Evolutionary conservation across 2,329 filamentous ascomycete species (phyloP).

Genomic region (Macrophomina pseudophaseolina): DNA sequence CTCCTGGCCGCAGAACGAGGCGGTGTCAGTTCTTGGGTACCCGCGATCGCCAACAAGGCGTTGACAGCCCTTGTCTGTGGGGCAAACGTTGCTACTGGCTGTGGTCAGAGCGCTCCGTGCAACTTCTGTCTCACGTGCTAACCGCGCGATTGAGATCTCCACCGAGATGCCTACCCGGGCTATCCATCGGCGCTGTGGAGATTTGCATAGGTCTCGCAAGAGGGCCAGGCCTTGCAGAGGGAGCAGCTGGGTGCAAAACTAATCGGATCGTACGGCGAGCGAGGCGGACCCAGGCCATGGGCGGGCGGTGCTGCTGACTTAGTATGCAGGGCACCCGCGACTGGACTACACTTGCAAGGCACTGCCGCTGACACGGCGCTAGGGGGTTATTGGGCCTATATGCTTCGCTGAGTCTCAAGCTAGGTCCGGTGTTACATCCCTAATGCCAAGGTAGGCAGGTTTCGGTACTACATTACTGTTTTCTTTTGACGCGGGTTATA

Average conservation of each 20-base stretch:
- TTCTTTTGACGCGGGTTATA: constrained; percentile 10
- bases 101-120: constrained; percentile 23
- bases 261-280: constrained; percentile 18
- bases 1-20: constrained; percentile 1
- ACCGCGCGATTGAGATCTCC: constrained; percentile 11
- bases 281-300: constrained; percentile 10
- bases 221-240: constrained; percentile 6
- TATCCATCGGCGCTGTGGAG: neutral
- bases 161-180: neutral
- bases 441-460: constrained; percentile 17
- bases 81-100: constrained; percentile 19
- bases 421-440: constrained; percentile 17
- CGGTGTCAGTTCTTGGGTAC: constrained; percentile 12
- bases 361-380: constrained; percentile 24
- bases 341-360: constrained; percentile 19
- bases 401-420: constrained; percentile 22
- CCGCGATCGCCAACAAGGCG: constrained; percentile 6
- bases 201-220: neutral
- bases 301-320: constrained; percentile 18
- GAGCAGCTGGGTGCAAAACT: constrained; percentile 10
- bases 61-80: constrained; percentile 17
- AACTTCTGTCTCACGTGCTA: constrained; percentile 16
- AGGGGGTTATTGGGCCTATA: constrained; percentile 23
- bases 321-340: constrained; percentile 23
- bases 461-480: constrained; percentile 14